phyloP scores from a whole-genome alignment of 805 yeast genomes.

The Kodamaea leandrae region DNA sequence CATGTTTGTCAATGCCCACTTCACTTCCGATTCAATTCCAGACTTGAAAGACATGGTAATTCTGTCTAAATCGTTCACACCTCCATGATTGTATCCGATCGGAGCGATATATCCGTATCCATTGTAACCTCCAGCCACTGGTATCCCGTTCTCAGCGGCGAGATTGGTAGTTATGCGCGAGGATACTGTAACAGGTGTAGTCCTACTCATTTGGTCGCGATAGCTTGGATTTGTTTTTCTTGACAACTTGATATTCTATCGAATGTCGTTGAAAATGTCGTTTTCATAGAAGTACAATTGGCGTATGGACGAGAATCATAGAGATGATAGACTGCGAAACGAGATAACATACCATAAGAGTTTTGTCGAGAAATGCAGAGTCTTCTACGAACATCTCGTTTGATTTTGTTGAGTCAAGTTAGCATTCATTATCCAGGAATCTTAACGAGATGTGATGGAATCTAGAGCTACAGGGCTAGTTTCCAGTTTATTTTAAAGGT shows the following conservation, averaged over 20 bases:
- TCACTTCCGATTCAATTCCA: constrained; percentile 63
- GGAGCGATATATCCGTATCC: constrained; percentile 16
- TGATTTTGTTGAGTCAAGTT: too few relatives aligned
- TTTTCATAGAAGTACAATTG: background rate
- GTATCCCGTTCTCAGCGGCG: constrained; percentile 6
- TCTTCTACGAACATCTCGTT: too few relatives aligned
- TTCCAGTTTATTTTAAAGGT: too few relatives aligned
- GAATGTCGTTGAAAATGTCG: background rate
- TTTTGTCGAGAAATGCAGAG: too few relatives aligned
- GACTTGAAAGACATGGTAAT: constrained; percentile 68
- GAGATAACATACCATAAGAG: too few relatives aligned
- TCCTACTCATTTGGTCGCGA: background rate
- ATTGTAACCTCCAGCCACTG: constrained; percentile 11
- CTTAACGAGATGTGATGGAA: too few relatives aligned
- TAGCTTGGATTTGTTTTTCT: constrained; percentile 2
- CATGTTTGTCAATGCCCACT: constrained; percentile 64
- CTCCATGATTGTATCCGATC: constrained; percentile 41
- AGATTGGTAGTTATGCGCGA: constrained; percentile 9
- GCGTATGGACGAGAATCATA: too few relatives aligned
- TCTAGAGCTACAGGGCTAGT: too few relatives aligned
- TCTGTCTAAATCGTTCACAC: constrained; percentile 62
- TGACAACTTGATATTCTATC: background rate
- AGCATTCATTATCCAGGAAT: too few relatives aligned
- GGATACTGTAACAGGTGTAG: constrained; percentile 8
- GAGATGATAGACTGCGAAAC: too few relatives aligned